phyloP scores from a whole-genome alignment of 2,329 filamentous ascomycete genomes.

The Salinomyces thailandicus region DNA sequence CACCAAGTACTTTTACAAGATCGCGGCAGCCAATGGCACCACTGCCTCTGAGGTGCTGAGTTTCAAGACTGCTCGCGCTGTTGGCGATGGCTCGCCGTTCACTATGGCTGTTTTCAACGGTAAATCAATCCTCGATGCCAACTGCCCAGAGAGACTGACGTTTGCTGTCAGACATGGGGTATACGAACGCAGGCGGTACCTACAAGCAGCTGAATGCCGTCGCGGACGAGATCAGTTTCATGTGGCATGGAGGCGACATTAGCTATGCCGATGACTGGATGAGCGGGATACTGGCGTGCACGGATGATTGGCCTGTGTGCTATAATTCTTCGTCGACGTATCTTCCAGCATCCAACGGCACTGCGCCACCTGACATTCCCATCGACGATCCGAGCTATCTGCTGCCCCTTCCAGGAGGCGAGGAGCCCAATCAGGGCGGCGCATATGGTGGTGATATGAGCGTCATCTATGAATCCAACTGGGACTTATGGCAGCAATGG shows the following conservation, averaged over 20 bases:
- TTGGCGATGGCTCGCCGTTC: conserved; percentile 35
- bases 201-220: conserved; percentile 34
- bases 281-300: conserved; percentile 41
- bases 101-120: conserved; percentile 39
- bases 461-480: conserved; percentile 42
- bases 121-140: neutral
- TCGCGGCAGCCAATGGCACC: conserved; percentile 40
- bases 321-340: conserved; percentile 39
- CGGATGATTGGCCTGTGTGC: conserved; percentile 33
- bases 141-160: neutral
- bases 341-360: conserved; percentile 30
- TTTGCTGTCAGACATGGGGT: conserved; percentile 38
- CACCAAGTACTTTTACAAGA: conserved; percentile 44
- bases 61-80: conserved; percentile 38
- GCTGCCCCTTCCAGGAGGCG: conserved; percentile 36
- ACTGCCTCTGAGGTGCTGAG: conserved; percentile 37
- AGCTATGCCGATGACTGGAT: conserved; percentile 44
- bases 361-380: conserved; percentile 24
- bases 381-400: conserved; percentile 24
- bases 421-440: conserved; percentile 37
- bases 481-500: conserved; percentile 45
- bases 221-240: conserved; percentile 37
- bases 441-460: conserved; percentile 41
- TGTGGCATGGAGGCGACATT: conserved; percentile 43
- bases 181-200: conserved; percentile 43